Percentiles rank a stretch among this genome's conserved stretches.
phyloP scores from a whole-genome alignment of 2,329 filamentous ascomycete species.

The Fulvia fulva region DNA sequence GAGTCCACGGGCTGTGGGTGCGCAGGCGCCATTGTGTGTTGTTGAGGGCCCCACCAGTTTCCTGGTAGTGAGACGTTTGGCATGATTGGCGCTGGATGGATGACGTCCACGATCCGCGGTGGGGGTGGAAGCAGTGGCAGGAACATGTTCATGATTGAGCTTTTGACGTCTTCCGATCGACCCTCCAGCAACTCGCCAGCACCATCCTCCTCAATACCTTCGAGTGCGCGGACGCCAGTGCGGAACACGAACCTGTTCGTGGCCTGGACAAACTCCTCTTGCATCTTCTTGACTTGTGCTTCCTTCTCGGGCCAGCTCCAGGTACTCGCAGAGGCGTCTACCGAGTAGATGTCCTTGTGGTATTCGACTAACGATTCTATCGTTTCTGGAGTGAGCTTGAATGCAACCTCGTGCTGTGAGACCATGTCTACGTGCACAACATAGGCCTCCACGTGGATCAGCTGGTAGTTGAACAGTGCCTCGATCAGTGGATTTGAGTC shows the following conservation, averaged over 20 bases:
- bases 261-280: slow-evolving; percentile 93
- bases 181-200: slow-evolving; percentile 88
- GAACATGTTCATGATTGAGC: slow-evolving; percentile 76
- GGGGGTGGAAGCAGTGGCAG: slow-evolving; percentile 80
- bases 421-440: slow-evolving; percentile 99
- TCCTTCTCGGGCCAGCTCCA: slow-evolving; percentile 98
- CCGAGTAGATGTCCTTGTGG: slow-evolving; percentile 91
- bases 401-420: slow-evolving; percentile 92
- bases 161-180: slow-evolving; percentile 90
- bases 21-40: slow-evolving; percentile 54
- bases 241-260: slow-evolving; percentile 97
- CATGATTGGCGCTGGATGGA: slow-evolving; percentile 79
- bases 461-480: slow-evolving; percentile 86
- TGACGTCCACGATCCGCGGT: slow-evolving; percentile 81
- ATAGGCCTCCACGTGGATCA: slow-evolving; percentile 92
- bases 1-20: slow-evolving; percentile 72
- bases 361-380: slow-evolving; percentile 92
- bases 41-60: slow-evolving; percentile 75
- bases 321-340: slow-evolving; percentile 82
- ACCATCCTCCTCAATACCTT: slow-evolving; percentile 94
- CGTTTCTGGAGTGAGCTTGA: slow-evolving; percentile 91
- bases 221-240: slow-evolving; percentile 80
- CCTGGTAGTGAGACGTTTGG: slow-evolving; percentile 67
- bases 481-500: slow-evolving; percentile 80
- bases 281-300: slow-evolving; percentile 90